Conservation (phyloP, 1,284 basidiomycete species). For the Melampsora larici-populina region DNA sequence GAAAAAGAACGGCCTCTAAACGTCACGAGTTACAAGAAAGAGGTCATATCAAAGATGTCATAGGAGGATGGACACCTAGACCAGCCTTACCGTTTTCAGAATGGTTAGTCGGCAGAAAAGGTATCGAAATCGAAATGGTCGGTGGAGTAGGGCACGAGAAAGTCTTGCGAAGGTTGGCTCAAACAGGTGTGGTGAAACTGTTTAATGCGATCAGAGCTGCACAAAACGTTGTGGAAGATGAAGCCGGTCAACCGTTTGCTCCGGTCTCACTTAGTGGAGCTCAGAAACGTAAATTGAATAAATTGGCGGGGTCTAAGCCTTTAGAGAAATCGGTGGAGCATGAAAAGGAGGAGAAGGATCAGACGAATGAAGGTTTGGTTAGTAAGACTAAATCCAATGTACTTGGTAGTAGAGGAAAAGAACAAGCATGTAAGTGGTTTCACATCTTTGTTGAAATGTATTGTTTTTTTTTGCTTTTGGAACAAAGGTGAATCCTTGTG, state of each 20-base stretch:
- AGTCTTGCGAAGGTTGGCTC: conserved; percentile 50
- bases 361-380: neutral
- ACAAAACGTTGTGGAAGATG: conserved; percentile 47
- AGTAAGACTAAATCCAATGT: conserved; percentile 48
- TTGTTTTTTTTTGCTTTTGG: neutral
- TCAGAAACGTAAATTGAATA: conserved; percentile 46
- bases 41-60: conserved; percentile 51
- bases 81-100: conserved; percentile 50
- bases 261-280: conserved; percentile 46
- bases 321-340: conserved; percentile 9
- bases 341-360: conserved; percentile 31
- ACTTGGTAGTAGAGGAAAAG: conserved; percentile 50
- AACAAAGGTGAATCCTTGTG: too few relatives aligned
- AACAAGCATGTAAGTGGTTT: conserved; percentile 49
- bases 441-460: neutral
- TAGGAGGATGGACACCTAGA: conserved; percentile 51
- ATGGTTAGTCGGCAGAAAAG: conserved; percentile 46
- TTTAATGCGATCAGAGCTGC: conserved; percentile 53
- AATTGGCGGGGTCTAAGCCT: conserved; percentile 27
- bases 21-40: conserved; percentile 49
- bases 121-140: conserved; percentile 6
- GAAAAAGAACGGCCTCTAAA: conserved; percentile 42
- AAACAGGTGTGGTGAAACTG: conserved; percentile 51
- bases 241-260: conserved; percentile 45
- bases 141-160: conserved; percentile 48